Conservation (phyloP, 202 grass and related monocot species). For the Cymbopogon flexuosus region DNA sequence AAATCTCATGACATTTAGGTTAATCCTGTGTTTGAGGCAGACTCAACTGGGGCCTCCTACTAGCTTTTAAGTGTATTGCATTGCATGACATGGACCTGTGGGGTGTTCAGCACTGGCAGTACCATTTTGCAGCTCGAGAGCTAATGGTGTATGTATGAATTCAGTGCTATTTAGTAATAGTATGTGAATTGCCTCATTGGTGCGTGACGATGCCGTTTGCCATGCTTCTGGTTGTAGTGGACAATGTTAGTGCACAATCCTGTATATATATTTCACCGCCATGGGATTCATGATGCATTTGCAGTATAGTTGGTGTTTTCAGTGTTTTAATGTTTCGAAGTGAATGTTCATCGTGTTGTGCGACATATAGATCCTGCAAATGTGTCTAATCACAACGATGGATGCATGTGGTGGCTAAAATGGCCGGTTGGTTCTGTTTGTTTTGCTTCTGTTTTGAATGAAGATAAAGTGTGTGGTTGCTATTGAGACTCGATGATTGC, state of each 20-base stretch:
- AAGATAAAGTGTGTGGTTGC: background rate
- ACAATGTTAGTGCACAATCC: conserved; percentile 1
- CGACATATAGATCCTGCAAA: background rate
- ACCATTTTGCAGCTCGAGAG: conserved; percentile 30
- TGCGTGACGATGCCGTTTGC: conserved; percentile 1
- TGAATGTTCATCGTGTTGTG: background rate
- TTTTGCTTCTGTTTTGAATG: background rate
- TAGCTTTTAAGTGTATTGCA: conserved; percentile 40
- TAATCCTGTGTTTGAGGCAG: conserved; percentile 36
- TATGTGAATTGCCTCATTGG: conserved; percentile 8
- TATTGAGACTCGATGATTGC: background rate
- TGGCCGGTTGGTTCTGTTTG: background rate
- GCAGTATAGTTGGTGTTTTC: background rate
- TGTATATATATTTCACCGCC: conserved; percentile 37
- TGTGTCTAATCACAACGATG: background rate
- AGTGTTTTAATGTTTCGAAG: background rate
- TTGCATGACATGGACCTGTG: conserved; percentile 31
- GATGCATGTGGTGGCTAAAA: background rate
- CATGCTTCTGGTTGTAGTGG: conserved; percentile 17
- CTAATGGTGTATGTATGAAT: conserved; percentile 40
- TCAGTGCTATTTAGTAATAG: conserved; percentile 19
- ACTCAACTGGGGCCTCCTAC: conserved; percentile 32
- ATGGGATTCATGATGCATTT: conserved; percentile 21
- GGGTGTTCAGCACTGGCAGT: conserved; percentile 39
- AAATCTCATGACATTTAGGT: conserved; percentile 29